These are phyloP conservation scores for Triticum dicoccoides DNA, from an alignment of 176 grass and related monocot genomes.

Conservation along the genomic window DNA sequence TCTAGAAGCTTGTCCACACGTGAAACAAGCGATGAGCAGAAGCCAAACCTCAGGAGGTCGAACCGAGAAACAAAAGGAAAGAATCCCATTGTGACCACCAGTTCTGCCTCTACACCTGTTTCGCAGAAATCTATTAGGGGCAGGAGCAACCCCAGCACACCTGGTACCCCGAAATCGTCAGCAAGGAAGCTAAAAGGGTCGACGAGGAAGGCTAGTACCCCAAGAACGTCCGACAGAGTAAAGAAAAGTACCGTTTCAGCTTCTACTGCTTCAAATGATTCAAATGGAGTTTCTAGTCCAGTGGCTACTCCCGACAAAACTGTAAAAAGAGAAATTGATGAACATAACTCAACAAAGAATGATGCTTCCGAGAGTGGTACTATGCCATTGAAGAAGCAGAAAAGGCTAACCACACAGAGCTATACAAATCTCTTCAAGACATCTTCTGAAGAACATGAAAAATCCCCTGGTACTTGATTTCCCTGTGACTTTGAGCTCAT, in stretches of 20 bases:
- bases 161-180: constrained; percentile 4
- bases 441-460: not conserved
- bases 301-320: not conserved
- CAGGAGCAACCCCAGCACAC: not conserved
- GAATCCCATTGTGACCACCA: constrained; percentile 4
- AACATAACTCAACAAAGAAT: not conserved
- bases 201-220: not conserved
- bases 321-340: constrained; percentile 24
- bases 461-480: constrained; percentile 29
- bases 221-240: constrained; percentile 24
- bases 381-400: constrained; percentile 31
- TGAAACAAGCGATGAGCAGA: not conserved
- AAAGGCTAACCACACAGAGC: constrained; percentile 32
- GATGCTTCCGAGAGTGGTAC: not conserved
- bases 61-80: constrained; percentile 49
- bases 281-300: constrained; percentile 14
- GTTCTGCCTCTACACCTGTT: not conserved
- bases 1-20: constrained; percentile 1
- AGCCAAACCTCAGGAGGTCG: constrained; percentile 66
- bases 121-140: constrained; percentile 20
- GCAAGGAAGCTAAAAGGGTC: constrained; percentile 22
- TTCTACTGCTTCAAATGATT: constrained; percentile 18
- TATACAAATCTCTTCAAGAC: constrained; percentile 23
- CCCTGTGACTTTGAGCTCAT: constrained; percentile 9
- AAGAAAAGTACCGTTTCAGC: not conserved